phyloP scores from a whole-genome alignment of 805 yeast species.

The Gaillardinia entomophila region DNA sequence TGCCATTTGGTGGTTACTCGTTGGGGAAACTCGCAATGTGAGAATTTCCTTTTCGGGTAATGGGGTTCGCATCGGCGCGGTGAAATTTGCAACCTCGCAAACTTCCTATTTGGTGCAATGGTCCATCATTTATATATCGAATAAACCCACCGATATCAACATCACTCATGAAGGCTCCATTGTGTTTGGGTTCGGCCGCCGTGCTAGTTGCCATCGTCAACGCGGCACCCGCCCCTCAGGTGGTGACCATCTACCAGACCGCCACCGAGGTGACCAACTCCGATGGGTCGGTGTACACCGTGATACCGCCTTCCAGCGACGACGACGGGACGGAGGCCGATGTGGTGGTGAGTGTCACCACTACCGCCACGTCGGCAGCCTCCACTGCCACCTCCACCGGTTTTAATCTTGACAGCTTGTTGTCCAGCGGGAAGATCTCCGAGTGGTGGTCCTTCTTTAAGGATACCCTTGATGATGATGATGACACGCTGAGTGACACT shows the following conservation, averaged over 20 bases:
- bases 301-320: conserved; percentile 3
- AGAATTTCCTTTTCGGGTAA: background rate
- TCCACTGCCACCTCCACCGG: conserved; percentile 1
- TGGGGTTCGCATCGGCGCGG: background rate
- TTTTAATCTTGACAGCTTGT: background rate
- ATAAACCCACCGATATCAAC: too few relatives aligned
- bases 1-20: too few relatives aligned
- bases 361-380: conserved; percentile 6
- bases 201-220: conserved; percentile 1
- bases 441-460: background rate
- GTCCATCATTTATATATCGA: background rate
- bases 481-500: conserved; percentile 2
- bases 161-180: too few relatives aligned
- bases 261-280: conserved; percentile 8
- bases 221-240: conserved; percentile 18
- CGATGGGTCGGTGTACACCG: conserved; percentile 6
- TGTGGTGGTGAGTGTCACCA: too few relatives aligned
- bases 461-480: too few relatives aligned
- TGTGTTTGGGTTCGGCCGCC: too few relatives aligned
- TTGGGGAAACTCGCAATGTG: background rate
- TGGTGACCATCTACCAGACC: conserved; percentile 17
- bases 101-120: background rate
- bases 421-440: background rate
- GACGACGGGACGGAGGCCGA: conserved; percentile 6
- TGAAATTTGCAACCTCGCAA: background rate